A percentile compares a stretch with the other conserved stretches of the same genome.
Evolutionary conservation across 805 yeast genomes (phyloP).

Genomic region (Starmerella vaccinii): DNA sequence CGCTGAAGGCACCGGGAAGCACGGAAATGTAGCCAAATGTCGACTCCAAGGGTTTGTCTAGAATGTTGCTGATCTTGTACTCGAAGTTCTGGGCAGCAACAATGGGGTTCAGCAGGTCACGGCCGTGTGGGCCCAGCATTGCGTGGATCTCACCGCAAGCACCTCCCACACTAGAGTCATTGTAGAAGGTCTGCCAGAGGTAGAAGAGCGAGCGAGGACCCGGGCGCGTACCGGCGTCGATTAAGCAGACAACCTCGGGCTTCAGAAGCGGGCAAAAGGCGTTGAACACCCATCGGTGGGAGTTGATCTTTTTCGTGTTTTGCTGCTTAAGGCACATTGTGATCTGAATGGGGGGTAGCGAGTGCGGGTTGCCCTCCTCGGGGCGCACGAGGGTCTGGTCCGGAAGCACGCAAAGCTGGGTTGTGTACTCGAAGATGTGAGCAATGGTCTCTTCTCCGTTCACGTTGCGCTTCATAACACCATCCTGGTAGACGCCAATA

Average conservation of each 20-base stretch:
- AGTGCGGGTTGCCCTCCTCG: conserved; percentile 38
- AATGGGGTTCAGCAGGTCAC: conserved; percentile 43
- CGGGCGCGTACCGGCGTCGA: conserved; percentile 61
- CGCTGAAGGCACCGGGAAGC: conserved; percentile 61
- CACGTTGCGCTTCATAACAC: conserved; percentile 49
- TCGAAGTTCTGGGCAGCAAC: conserved; percentile 60
- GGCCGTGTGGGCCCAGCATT: conserved; percentile 38
- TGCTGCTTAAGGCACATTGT: conserved; percentile 52
- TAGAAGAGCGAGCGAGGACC: conserved; percentile 45
- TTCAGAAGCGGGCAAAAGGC: conserved; percentile 49
- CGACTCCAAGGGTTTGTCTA: conserved; percentile 58
- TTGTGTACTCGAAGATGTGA: conserved; percentile 57
- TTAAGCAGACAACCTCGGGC: conserved; percentile 47
- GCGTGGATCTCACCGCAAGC: conserved; percentile 67
- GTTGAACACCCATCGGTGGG: conserved; percentile 62
- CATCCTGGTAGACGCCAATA: conserved; percentile 57
- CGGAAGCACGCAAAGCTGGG: conserved; percentile 38
- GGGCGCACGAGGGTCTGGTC: conserved; percentile 44
- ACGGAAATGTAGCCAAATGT: conserved; percentile 56
- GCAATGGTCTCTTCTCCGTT: conserved; percentile 53
- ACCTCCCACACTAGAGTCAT: conserved; percentile 52
- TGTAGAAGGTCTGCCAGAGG: conserved; percentile 54
- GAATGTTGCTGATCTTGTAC: conserved; percentile 55
- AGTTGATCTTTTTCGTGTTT: conserved; percentile 54
- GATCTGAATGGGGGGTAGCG: conserved; percentile 52